Evolutionary conservation across 495 filamentous ascomycete species (phyloP).

Genomic region (Penicillium ucsense): DNA sequence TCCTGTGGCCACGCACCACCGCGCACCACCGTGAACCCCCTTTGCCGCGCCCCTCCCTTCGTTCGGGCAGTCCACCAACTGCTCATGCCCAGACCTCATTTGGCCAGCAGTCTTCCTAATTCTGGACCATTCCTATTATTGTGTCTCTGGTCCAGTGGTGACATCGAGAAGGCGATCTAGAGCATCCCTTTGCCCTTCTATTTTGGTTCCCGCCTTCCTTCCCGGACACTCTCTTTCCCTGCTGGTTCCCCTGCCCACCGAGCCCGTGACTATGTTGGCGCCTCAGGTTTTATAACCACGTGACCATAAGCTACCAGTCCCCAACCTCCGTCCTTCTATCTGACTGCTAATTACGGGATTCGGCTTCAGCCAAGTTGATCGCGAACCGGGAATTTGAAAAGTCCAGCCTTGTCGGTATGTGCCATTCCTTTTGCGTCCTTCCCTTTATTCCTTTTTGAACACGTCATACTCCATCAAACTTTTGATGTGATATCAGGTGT

Average conservation of each 20-base stretch:
- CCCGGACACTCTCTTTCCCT: not conserved
- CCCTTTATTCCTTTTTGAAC: not conserved
- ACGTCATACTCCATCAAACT: conserved; percentile 1
- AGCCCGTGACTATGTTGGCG: conserved; percentile 4
- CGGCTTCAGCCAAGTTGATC: conserved; percentile 32
- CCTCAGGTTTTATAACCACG: conserved; percentile 28
- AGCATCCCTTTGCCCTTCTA: not conserved
- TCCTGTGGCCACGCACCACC: conserved; percentile 33
- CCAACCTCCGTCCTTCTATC: conserved; percentile 24
- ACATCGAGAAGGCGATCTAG: conserved; percentile 10
- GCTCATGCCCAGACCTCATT: conserved; percentile 10
- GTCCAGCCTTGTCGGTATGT: conserved; percentile 44
- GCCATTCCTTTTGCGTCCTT: conserved; percentile 13
- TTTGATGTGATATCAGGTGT: conserved; percentile 3
- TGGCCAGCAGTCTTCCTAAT: conserved; percentile 7
- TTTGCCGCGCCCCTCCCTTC: conserved; percentile 9
- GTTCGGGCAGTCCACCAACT: conserved; percentile 7
- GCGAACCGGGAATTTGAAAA: conserved; percentile 38
- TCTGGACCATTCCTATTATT: conserved; percentile 12
- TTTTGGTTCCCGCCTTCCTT: conserved; percentile 2
- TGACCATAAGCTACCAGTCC: conserved; percentile 19
- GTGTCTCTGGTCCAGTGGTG: not conserved
- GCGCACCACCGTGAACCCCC: conserved; percentile 19
- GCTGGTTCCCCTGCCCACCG: not conserved
- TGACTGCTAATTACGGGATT: conserved; percentile 33